Evolutionary conservation across 495 filamentous ascomycete genomes (phyloP), one percentile per base, ranked within the genome.

Genomic region (Penicillium steckii): DNA sequence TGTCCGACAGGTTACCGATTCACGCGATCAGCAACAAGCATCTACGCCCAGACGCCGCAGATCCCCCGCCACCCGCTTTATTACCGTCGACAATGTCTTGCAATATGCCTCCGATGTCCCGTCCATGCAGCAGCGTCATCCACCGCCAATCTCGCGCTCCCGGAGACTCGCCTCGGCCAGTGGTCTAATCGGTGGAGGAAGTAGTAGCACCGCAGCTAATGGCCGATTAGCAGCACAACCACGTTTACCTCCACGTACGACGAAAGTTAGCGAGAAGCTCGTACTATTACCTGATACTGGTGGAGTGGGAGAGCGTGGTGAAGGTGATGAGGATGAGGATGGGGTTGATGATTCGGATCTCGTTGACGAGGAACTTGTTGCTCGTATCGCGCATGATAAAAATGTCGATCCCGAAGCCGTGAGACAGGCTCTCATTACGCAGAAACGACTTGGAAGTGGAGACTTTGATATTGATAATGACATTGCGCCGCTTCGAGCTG

Each of bases 31-130:
- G 44, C 71, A 73, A 51, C 61, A 62, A 5, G 45, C 69, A 9
- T 45, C 53, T 6, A 68, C 61, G 30, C 70, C 65, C 41, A 69
- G 61, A 50, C 70, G 63, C 24, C 71, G 63, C 33, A 68, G 66
- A 41, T 74, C 68, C 37, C 73, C 77, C 25, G 73, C 81, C 37
- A 91, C 86, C 53, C 90, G 91, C 41, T 85, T 94, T 66, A 89
- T 98, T 57, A 95, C 90, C 10, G 95, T 99, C 62, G 94, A 99
- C 69, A 96, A 91, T 61, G 86, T 97, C 52, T 85, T 99, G 3
- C 91, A 95, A 69, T 89, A 95, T 72, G 84, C 91, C 50, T 95
- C 90, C 27, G 92, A 99, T 59, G 90, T 99, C 4, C 95, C 94
- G 17, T 97, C 94, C 0, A 91, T 89, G 68, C 92, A 97, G 69